Evolutionary conservation across 2,329 filamentous ascomycete genomes (phyloP).

Genomic region (Coleophoma eucalyptorum): DNA sequence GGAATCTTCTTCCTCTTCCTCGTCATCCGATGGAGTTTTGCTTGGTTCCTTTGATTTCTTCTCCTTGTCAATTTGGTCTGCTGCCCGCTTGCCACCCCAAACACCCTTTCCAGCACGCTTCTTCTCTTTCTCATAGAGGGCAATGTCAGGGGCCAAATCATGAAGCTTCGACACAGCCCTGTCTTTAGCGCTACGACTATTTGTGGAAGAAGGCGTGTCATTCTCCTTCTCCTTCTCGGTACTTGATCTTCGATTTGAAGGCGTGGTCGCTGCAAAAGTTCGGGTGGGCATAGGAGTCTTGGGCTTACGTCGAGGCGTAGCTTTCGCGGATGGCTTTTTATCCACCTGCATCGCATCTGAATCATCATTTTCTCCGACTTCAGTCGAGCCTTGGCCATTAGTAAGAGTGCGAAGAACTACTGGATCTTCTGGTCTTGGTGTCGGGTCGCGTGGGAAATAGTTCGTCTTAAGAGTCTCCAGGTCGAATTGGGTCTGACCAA

Average conservation of each 20-base stretch:
- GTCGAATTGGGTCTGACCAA: conserved; percentile 84
- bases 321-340: conserved; percentile 25
- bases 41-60: conserved; percentile 25
- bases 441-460: conserved; percentile 52
- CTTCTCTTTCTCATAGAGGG: conserved; percentile 87
- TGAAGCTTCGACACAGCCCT: conserved; percentile 77
- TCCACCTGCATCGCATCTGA: conserved; percentile 7
- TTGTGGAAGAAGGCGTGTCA: conserved; percentile 71
- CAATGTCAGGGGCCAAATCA: conserved; percentile 77
- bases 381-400: conserved; percentile 36
- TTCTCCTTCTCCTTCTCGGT: conserved; percentile 68
- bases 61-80: conserved; percentile 52
- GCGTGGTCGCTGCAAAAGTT: conserved; percentile 45
- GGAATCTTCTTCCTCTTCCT: conserved; percentile 10
- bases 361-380: conserved; percentile 4
- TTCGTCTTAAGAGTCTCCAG: conserved; percentile 54
- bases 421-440: conserved; percentile 37
- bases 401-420: conserved; percentile 41
- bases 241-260: conserved; percentile 43
- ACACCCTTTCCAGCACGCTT: conserved; percentile 60
- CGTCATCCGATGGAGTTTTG: conserved; percentile 42
- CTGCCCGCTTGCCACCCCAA: conserved; percentile 61
- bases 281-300: not conserved
- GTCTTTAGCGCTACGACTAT: conserved; percentile 83
- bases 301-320: conserved; percentile 3